Base-by-base conservation (phyloP, 2,329 filamentous ascomycete species). In the Alternaria panax region DNA sequence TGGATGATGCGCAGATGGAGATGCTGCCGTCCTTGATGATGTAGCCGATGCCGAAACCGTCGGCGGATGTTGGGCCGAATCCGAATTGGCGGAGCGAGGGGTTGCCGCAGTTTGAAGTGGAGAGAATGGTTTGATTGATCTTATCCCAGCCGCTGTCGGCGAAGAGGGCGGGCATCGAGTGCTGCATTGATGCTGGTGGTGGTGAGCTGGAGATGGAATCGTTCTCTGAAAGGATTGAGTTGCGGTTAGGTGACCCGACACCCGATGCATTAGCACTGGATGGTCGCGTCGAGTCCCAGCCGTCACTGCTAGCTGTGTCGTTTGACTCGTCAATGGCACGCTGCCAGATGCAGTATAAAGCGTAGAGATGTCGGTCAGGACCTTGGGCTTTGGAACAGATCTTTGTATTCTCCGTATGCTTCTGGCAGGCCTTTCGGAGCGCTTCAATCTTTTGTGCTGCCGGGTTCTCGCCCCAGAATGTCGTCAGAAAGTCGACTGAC, bases 51-150 rank as follows among this genome's bases (percentile, higher is more conserved):
- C 95, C 95, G 74, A 98, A 98, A 0, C 95, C 95, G 66, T 97
- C 93, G 2, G 89, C 94, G 0, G 92, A 94, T 0, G 94, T 96
- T 1, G 95, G 95, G 0, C 95, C 95, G 75, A 99, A 99, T 4
- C 95, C 95, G 71, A 99, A 99, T 71, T 98, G 94, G 2, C 95
- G 89, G 18, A 99, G 87, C 0, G 90, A 92, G 0, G 95, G 95
- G 79, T 98, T 99, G 59, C 95, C 95, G 79, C 95, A 99, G 83
- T 99, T 99, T n/a, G 93, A 97, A 0, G 95, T 98, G 7, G 92
- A 96, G 38, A 99, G 83, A 65, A 98, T 92, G 8, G 94, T 98
- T 64, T 87, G 96, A 82, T 98, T 98, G 66, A 97, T 87, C 75
- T 91, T 93, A 78, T 98, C 94, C 93, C 93, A 99, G 47, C 94